Conservation (phyloP, 2,329 filamentous ascomycete genomes). For the Neofusicoccum laricinum region DNA sequence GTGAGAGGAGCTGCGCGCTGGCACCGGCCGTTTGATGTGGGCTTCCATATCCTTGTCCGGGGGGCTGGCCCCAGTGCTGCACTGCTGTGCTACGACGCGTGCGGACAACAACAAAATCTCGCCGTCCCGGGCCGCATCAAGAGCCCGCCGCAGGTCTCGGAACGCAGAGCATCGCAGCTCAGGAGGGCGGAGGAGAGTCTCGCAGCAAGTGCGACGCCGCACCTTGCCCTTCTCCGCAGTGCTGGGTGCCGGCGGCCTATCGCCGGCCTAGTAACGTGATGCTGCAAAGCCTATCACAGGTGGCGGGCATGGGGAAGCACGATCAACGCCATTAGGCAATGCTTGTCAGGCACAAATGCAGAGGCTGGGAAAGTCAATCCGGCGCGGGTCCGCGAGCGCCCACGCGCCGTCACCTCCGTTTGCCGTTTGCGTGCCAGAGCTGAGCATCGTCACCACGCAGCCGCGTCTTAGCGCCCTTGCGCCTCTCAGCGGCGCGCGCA, state of each 20-base stretch:
- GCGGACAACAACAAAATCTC: constrained; percentile 14
- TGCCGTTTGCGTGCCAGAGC: constrained; percentile 3
- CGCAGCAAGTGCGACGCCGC: neutral
- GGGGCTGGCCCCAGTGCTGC: constrained; percentile 12
- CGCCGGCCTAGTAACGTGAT: constrained; percentile 4
- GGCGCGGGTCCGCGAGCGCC: neutral
- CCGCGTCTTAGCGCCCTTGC: neutral
- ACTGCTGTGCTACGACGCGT: constrained; percentile 9
- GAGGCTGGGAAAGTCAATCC: neutral
- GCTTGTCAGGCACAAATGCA: constrained; percentile 11
- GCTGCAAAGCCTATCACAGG: constrained; percentile 16
- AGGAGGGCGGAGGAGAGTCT: neutral
- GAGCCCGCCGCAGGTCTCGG: neutral
- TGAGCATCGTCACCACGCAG: neutral
- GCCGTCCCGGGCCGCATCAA: constrained; percentile 1
- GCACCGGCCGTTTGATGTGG: constrained; percentile 13
- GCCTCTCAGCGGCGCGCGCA: neutral
- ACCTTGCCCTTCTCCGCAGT: neutral
- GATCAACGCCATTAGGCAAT: constrained; percentile 8
- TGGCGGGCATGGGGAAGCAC: constrained; percentile 6
- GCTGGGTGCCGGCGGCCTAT: constrained; percentile 6
- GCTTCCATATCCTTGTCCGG: constrained; percentile 14
- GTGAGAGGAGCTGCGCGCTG: constrained; percentile 14
- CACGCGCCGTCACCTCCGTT: neutral
- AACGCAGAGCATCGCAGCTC: neutral